These are phyloP conservation scores for Mortierella hygrophila DNA, from an alignment of 192 early-diverging fungal species.

Conservation along the genomic window DNA sequence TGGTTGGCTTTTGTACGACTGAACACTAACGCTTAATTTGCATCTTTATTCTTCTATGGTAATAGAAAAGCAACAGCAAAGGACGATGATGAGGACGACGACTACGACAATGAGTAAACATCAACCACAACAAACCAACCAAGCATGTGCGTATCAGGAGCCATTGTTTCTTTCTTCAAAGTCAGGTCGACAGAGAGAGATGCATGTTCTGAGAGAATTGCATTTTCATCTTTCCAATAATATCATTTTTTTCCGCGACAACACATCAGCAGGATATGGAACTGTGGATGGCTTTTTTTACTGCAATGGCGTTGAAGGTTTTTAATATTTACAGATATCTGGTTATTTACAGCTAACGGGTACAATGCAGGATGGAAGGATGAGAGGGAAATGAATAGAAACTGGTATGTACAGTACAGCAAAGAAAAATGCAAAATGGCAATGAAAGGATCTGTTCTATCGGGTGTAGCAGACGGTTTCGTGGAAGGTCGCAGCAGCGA, in stretches of 20 bases:
- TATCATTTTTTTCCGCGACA: not conserved
- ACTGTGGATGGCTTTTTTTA: not conserved
- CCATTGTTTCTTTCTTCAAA: not conserved
- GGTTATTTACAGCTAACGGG: not conserved
- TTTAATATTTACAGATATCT: slow-evolving; percentile 1
- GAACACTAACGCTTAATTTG: not conserved
- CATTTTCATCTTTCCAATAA: slow-evolving; percentile 6
- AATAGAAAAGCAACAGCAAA: slow-evolving; percentile 27
- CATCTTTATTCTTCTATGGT: not conserved
- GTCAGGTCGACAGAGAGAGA: too few relatives aligned
- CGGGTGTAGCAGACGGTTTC: not conserved
- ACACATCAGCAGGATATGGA: not conserved
- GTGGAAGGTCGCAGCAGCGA: not conserved
- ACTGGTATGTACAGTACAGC: not conserved
- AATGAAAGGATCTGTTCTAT: not conserved
- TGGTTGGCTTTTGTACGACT: not conserved
- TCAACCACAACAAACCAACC: not conserved
- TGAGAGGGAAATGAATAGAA: not conserved
- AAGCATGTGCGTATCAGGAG: not conserved
- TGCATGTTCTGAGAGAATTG: too few relatives aligned
- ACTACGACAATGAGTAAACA: slow-evolving; percentile 37
- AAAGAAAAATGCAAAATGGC: slow-evolving; percentile 7
- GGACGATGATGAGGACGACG: slow-evolving; percentile 42
- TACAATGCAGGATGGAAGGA: not conserved
- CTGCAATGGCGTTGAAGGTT: not conserved